Percentiles rank a stretch among this genome's conserved stretches.
Evolutionary conservation across 129 eudicot species (phyloP).

Genomic region (Ambrosia trifida): DNA sequence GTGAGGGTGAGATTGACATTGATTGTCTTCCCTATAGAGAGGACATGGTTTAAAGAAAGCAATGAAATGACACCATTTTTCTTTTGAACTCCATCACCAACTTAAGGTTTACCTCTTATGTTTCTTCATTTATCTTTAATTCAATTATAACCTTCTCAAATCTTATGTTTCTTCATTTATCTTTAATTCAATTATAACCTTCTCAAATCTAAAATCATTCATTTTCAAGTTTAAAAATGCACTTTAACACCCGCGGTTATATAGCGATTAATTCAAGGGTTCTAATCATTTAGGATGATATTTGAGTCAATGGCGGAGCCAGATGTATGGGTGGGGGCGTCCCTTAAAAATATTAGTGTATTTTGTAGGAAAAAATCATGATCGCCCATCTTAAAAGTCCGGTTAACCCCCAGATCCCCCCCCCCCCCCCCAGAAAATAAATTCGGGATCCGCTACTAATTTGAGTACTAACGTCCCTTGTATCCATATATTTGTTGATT

Average conservation of each 20-base stretch:
- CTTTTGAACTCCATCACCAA: conserved; percentile 19
- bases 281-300: not conserved
- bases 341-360: too few species aligned
- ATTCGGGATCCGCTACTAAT: too few species aligned
- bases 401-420: too few species aligned
- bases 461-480: not conserved
- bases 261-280: not conserved
- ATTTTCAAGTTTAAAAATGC: conserved; percentile 1
- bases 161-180: too few species aligned
- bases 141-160: conserved; percentile 4
- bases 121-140: not conserved
- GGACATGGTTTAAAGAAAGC: conserved; percentile 51
- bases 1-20: conserved; percentile 30
- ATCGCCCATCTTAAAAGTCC: too few species aligned
- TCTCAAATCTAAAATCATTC: too few species aligned
- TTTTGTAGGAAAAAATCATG: too few species aligned
- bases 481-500: not conserved
- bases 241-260: not conserved
- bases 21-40: conserved; percentile 46
- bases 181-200: too few species aligned
- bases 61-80: conserved; percentile 36
- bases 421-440: too few species aligned
- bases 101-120: conserved; percentile 31
- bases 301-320: too few species aligned
- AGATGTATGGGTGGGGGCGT: too few species aligned